Base-by-base conservation (phyloP, 495 filamentous ascomycete species). In the Hamigera avellanea region DNA sequence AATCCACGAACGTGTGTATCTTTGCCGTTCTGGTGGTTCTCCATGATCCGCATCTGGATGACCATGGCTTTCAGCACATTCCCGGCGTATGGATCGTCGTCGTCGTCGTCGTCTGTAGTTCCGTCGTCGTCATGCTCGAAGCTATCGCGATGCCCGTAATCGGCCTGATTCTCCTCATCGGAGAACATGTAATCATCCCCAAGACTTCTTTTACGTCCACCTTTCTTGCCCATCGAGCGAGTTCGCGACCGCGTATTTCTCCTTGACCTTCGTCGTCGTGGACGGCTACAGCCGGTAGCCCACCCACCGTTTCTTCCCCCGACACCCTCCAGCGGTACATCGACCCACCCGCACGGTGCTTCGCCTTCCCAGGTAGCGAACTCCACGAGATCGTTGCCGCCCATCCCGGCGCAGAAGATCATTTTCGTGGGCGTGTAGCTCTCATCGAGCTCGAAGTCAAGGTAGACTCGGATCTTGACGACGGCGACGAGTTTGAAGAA, bases 1-100 rank as follows among this genome's bases (percentile, higher is more conserved):
- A 98, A 70, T 0, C 85, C 89, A 26, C 91, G 78, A 27, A 98
- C 76, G 69, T 98, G 91, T 2, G 91, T 98, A 56, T 98, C 91
- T 54, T 98, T 98, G 37, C 91, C 91, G 57, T 98, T 98, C 66
- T 98, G 91, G 60, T 98, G 91, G 48, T 98, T 98, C 62, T 95
- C 93, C 39, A 85, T 71, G 43, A 98, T 72, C 34, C 75, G 73
- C 35, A 96, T 76, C 55, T 95, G 86, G 9, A 95, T 67, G 30
- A 96, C 73, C 62, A 82, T 93, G 25, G 80, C 84, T 42, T 84
- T 75, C 19, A 95, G 72, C 6, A 85, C 81, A 54, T 76, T 76
- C 0, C 76, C 78, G 17, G 76, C 71, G 30, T 63, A 63, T 2
- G 56, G 46, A 32, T 66, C 53, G 26, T 52, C 44, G 1, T 43